These are phyloP conservation scores for Exserohilum turcica DNA, from an alignment of 2,329 filamentous ascomycete species.

Conservation along the genomic window DNA sequence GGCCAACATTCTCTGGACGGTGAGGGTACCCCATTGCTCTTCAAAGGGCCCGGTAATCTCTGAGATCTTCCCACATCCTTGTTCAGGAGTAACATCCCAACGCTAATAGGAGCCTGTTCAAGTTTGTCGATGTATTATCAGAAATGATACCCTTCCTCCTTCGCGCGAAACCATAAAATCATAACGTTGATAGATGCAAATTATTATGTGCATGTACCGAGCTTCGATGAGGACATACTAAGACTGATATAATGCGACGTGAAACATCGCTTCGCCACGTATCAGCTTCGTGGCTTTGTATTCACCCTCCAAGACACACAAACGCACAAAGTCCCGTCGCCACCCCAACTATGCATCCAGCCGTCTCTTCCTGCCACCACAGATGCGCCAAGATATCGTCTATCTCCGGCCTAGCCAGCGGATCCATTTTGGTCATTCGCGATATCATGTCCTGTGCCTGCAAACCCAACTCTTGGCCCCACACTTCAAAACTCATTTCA, in stretches of 20 bases:
- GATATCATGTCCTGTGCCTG: conserved; percentile 42
- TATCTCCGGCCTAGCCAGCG: conserved; percentile 41
- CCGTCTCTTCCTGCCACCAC: conserved; percentile 28
- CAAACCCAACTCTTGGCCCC: conserved; percentile 34
- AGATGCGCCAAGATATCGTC: conserved; percentile 41
- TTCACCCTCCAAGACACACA: too few relatives aligned
- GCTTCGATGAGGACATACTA: too few relatives aligned
- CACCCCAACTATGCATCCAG: conserved; percentile 8
- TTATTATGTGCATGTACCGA: too few relatives aligned
- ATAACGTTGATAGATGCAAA: too few relatives aligned
- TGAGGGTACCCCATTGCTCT: conserved; percentile 21
- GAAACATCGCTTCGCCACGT: too few relatives aligned
- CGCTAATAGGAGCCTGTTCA: background rate
- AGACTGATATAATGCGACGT: too few relatives aligned
- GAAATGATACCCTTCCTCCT: too few relatives aligned
- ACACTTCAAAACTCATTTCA: conserved; percentile 35
- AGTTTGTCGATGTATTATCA: too few relatives aligned
- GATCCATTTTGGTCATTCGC: conserved; percentile 43
- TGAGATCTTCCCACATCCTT: conserved; percentile 18
- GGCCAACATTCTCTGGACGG: conserved; percentile 3
- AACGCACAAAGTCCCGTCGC: too few relatives aligned
- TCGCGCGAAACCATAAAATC: too few relatives aligned
- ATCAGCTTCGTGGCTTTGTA: too few relatives aligned
- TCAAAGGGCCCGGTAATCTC: conserved; percentile 14
- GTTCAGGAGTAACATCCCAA: conserved; percentile 7